Evolutionary conservation across 2,329 filamentous ascomycete genomes (phyloP), one percentile per base, ranked within the genome.

Genomic region (Arthrobotrys sphaeroides): DNA sequence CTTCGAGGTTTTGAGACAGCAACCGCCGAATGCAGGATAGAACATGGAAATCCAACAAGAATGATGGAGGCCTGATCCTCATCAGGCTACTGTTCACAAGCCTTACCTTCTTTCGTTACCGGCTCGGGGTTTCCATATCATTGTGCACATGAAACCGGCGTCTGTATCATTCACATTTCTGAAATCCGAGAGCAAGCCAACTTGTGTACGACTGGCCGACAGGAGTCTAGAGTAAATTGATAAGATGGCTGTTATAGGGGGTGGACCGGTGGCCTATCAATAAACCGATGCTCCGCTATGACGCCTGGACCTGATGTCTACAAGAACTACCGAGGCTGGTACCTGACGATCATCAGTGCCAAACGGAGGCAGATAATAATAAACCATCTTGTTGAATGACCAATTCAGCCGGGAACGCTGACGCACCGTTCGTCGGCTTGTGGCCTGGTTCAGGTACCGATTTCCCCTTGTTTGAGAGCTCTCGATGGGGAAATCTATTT

Each of bases 111-210:
- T 16, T 61, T 43, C 38, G 45, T 42, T 70, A 62, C 69, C 64
- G 72, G 72, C 40, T 68, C 57, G 64, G 72, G 49, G 10, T 69
- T 60, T 65, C 64, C 57, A 75, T 75, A 74, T 68, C 45, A 62
- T 36, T 31, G 55, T 65, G 53, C 72, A 75, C 72, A 75, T 75
- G 72, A 75, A 75, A 75, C 72, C 64, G 64, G 47, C 53, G 64
- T 22, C 47, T 38, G 62, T 66, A 31, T 73, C 61, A 43, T 66
- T 55, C 38, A 60, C 38, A 38, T 40, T 62, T 18, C 18, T 12
- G 38, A 67, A 67, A 55, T 20, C 51, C 31, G 47, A 33, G 47
- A 10, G n/a, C 47, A 18, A 53, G 47, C 20, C 22, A 16, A 49
- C 45, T 24, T 59, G 26, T n/a, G n/a, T 47, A 49, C 49, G 49